Base-by-base conservation (phyloP, 2,329 filamentous ascomycete species). In the Ceratocystis lukuohia region DNA sequence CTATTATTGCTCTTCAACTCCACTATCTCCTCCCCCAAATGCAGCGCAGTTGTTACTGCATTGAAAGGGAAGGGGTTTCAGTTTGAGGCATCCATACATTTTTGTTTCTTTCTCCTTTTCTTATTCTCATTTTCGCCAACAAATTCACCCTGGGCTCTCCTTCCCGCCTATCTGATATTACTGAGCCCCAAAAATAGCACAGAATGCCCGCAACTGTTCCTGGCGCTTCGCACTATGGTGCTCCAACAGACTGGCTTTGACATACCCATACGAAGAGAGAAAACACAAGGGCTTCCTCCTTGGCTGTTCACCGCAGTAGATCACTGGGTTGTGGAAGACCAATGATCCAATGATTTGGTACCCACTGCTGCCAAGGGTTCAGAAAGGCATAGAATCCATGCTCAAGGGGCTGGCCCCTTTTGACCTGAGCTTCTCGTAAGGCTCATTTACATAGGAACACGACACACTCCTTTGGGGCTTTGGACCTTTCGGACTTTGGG, bases 321-420 rank as follows among this genome's bases (percentile, higher is more conserved):
- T 59, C 53, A 57, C 22, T n/a, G 3, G 25, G 22, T 5, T 2
- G 20, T 57, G 25, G 10, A 33, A 57, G 20, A 22, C 20, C 22
- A 57, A 57, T 57, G 25, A 30, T 57, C 53, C 53, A 57, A 57
- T 33, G 25, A 57, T 57, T 7, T 57, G 53, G 53, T 57, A 50
- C 61, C 10, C 30, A 17, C 44, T 45, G 48, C 61, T 22, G 46
- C n/a, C 46, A 50, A 50, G 46, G 46, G 46, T 50, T 22, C 25
- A 61, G 56, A 33, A 61, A 61, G 33, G 33, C 25, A 37, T 15
- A 30, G 5, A 62, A 46, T n/a, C 61, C 37, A 8, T 62, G 37
- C 61, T 45, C 41, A 62, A 30, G 61, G 61, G 61, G 61, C 61
- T 62, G 61, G 61, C 37, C 37, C 61, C 59, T 46, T 46, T 62